Evolutionary conservation across 179 eudicot genomes (phyloP).

Genomic region (Vitellaria paradoxa): DNA sequence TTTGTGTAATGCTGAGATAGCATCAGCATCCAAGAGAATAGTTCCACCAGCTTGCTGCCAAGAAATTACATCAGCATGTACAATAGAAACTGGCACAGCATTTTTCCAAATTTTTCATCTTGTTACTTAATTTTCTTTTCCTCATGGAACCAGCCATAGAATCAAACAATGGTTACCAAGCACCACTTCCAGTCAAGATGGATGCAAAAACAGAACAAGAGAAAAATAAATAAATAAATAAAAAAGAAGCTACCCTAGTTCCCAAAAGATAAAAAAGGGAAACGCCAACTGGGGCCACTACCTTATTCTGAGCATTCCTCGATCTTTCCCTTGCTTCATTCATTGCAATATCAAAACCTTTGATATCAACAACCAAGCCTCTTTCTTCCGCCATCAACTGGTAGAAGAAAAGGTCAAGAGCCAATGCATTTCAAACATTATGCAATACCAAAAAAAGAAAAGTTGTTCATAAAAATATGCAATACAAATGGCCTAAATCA

Average conservation of each 20-base stretch:
- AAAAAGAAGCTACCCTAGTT: too few species aligned
- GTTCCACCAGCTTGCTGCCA: conserved; percentile 79
- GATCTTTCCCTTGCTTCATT: conserved; percentile 91
- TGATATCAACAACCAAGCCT: conserved; percentile 73
- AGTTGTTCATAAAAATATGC: background rate
- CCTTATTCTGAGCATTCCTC: conserved; percentile 85
- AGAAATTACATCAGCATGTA: conserved; percentile 4
- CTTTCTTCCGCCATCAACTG: conserved; percentile 99
- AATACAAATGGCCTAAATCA: background rate
- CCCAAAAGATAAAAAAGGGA: background rate
- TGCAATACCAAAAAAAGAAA: background rate
- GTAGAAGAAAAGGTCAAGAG: conserved; percentile 13
- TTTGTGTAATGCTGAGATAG: conserved; percentile 72
- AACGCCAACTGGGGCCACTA: conserved; percentile 15
- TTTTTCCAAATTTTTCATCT: background rate
- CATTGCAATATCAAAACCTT: conserved; percentile 76
- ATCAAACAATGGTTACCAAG: background rate
- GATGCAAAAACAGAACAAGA: background rate
- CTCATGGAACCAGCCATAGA: background rate
- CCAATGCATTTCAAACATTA: background rate
- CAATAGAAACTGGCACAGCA: conserved; percentile 1
- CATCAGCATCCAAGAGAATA: conserved; percentile 90
- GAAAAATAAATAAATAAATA: background rate
- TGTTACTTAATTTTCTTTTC: background rate
- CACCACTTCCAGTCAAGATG: background rate